Percentiles rank a stretch among this genome's conserved stretches.
Conservation (phyloP, 2,329 filamentous ascomycete species). For the Colletotrichum theobromicola region DNA sequence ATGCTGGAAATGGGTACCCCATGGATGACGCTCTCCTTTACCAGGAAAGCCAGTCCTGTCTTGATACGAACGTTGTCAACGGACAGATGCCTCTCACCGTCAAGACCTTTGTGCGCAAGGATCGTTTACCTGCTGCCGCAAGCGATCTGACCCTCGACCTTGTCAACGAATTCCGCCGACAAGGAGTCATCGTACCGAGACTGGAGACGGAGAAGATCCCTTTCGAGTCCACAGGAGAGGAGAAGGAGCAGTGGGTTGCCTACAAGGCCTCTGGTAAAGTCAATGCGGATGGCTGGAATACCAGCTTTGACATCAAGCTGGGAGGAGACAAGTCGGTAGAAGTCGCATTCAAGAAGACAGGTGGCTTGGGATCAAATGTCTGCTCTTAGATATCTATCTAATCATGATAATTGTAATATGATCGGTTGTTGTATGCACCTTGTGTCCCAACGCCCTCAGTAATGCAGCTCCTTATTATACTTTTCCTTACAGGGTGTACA, state of each 20-base stretch:
- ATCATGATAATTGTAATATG: neutral
- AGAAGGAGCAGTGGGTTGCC: conserved; percentile 2
- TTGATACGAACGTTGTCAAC: neutral
- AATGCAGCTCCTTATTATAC: neutral
- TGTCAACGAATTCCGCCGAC: conserved; percentile 3
- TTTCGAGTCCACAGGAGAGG: conserved; percentile 4
- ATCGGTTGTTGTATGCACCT: neutral
- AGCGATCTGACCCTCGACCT: conserved; percentile 8
- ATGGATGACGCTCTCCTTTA: conserved; percentile 23
- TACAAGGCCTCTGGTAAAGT: conserved; percentile 2
- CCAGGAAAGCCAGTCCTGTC: conserved; percentile 23
- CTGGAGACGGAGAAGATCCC: conserved; percentile 7
- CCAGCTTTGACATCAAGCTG: conserved; percentile 14
- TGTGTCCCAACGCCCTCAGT: neutral
- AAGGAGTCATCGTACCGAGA: conserved; percentile 11
- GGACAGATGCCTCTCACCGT: neutral
- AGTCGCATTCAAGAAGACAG: conserved; percentile 1
- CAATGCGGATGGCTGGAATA: neutral
- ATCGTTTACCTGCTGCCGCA: neutral
- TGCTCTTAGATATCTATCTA: neutral
- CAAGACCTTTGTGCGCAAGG: conserved; percentile 8
- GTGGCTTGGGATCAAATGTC: neutral
- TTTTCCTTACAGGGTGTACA: neutral
- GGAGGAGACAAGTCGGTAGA: neutral
- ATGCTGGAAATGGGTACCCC: conserved; percentile 25